Base-by-base conservation (phyloP, 2,329 filamentous ascomycete genomes). In the Thermomyces lanuginosus region DNA sequence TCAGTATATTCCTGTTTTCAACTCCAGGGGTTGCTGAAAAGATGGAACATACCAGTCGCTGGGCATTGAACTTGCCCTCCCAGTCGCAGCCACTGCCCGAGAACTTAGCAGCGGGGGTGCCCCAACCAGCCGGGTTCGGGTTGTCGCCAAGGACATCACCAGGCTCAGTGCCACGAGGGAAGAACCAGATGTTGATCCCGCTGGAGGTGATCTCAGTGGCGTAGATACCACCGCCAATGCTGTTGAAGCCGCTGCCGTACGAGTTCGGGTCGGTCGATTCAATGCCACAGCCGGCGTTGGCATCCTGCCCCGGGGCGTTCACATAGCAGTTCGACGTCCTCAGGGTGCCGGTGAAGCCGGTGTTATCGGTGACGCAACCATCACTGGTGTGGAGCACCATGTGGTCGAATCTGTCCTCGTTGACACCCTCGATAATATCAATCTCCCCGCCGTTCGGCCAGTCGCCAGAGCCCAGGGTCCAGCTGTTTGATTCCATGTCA, bases 181-280 rank as follows among this genome's bases (percentile, higher is more conserved):
- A 93, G 64, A 81, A 86, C 69, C 73, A 93, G 37, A 92, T 63
- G 21, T 65, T 65, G 49, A 95, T 89, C 36, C 62, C 62, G 0
- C 65, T 47, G 16, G 65, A 63, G 2, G 76, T 81, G 79, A 83
- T 92, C 50, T 83, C 72, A 30, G 75, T 69, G 17, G 71, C 76
- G 42, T 77, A 83, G 23, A 83, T 62, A 20, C 77, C 79, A 13
- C 78, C 78, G 6, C 66, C 64, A 16, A 54, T 64, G 13, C 56
- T 56, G 52, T 89, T 89, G 60, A 91, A 83, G 5, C 66, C 69
- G 14, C 66, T 56, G 8, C 77, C 77, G 38, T 72, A 79, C 37
- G 64, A 68, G 21, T 38, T 28, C 22, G 58, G 47, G 26, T 62
- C 60, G 39, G 52, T 40, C 2, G 65, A 65, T 7, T 48, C 39